Percentiles rank a stretch among this genome's conserved stretches.
Evolutionary conservation across 495 filamentous ascomycete genomes (phyloP).

Genomic region (Daldinia grandis): DNA sequence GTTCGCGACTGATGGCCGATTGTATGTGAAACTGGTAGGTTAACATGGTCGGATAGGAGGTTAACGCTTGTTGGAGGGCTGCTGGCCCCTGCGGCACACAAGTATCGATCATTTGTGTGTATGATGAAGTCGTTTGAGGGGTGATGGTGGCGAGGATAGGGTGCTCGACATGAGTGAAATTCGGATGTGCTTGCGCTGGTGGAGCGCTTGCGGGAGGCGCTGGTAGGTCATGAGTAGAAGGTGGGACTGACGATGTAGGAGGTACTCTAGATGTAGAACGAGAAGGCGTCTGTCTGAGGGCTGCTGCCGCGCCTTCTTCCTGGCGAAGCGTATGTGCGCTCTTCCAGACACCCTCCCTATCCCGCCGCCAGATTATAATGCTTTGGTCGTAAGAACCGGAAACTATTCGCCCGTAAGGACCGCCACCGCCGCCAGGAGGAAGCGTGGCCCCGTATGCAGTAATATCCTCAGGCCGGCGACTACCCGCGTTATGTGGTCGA

Average conservation of each 20-base stretch:
- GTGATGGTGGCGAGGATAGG: slow-evolving; percentile 47
- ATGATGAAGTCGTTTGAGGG: slow-evolving; percentile 44
- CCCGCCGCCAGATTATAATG: slow-evolving; percentile 92
- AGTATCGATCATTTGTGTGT: slow-evolving; percentile 53
- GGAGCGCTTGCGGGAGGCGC: slow-evolving; percentile 30
- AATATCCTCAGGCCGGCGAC: slow-evolving; percentile 76
- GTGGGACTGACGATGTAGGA: slow-evolving; percentile 24
- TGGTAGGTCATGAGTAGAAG: slow-evolving; percentile 9
- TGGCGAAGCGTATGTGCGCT: slow-evolving; percentile 76
- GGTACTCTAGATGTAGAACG: slow-evolving; percentile 17
- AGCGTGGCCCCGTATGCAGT: slow-evolving; percentile 80
- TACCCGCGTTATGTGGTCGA: slow-evolving; percentile 75
- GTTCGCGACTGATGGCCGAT: slow-evolving; percentile 53
- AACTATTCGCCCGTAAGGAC: slow-evolving; percentile 85
- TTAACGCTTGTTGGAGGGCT: slow-evolving; percentile 54
- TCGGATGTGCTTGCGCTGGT: slow-evolving; percentile 25
- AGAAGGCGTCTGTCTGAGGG: slow-evolving; percentile 38
- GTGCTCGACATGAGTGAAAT: slow-evolving; percentile 45
- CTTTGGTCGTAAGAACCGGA: slow-evolving; percentile 96
- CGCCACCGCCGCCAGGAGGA: slow-evolving; percentile 88
- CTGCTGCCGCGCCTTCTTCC: slow-evolving; percentile 61
- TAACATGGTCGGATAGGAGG: slow-evolving; percentile 55
- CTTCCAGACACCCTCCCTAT: slow-evolving; percentile 82
- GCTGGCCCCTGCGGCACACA: slow-evolving; percentile 54
- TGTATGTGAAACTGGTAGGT: slow-evolving; percentile 51